phyloP scores from a whole-genome alignment of 345 rosid genomes.

The Corchorus olitorius region DNA sequence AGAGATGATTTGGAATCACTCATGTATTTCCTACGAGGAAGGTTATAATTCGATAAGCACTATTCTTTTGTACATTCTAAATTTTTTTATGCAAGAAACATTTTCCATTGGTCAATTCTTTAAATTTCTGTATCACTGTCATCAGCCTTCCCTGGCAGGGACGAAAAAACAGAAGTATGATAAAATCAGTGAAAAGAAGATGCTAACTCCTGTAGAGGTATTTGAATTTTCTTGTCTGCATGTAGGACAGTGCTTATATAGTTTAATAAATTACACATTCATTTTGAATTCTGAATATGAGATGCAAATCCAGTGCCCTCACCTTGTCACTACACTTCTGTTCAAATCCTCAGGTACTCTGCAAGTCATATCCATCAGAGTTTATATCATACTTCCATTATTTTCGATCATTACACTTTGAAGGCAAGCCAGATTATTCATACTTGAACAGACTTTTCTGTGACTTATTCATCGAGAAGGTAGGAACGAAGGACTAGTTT shows the following conservation, averaged over 20 bases:
- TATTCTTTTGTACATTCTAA: neutral
- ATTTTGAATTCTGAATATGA: neutral
- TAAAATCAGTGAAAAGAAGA: conserved; percentile 46
- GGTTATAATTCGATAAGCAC: conserved; percentile 33
- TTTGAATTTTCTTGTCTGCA: conserved; percentile 6
- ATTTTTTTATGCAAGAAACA: conserved; percentile 13
- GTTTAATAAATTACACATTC: neutral
- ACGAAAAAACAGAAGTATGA: conserved; percentile 48
- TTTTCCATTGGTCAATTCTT: conserved; percentile 1
- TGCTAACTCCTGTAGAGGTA: conserved; percentile 45
- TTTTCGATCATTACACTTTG: conserved; percentile 68
- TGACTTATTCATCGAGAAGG: conserved; percentile 81
- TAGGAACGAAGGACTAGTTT: conserved; percentile 18
- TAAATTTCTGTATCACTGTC: conserved; percentile 20
- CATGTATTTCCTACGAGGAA: conserved; percentile 56
- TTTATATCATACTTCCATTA: conserved; percentile 65
- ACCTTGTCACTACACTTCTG: neutral
- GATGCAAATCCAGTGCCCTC: neutral
- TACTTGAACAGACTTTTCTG: conserved; percentile 71
- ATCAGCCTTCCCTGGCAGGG: conserved; percentile 48
- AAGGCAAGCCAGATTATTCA: conserved; percentile 76
- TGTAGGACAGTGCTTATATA: neutral
- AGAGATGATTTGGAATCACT: conserved; percentile 58
- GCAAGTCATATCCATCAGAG: conserved; percentile 50
- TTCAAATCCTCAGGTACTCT: conserved; percentile 25